These are phyloP conservation scores for Chlorophyllum brunneum DNA, from an alignment of 768 basidiomycete genomes.

Conservation along the genomic window DNA sequence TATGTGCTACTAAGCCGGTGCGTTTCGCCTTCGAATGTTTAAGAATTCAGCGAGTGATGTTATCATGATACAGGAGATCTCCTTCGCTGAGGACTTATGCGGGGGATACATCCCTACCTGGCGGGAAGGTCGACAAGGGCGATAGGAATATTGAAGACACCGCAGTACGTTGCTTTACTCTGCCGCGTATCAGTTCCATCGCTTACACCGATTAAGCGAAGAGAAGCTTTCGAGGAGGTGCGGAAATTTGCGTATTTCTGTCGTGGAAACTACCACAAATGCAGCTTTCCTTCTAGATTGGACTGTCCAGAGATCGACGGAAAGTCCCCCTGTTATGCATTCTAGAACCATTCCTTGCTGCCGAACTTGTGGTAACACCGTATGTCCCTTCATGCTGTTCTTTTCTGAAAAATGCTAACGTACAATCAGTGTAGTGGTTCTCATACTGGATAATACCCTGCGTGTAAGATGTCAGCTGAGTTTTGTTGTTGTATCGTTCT, in stretches of 20 bases:
- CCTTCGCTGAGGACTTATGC: constrained; percentile 72
- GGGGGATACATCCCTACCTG: constrained; percentile 86
- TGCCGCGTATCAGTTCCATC: background rate
- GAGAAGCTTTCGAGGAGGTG: constrained; percentile 92
- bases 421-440: constrained; percentile 67
- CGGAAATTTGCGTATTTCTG: background rate
- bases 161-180: constrained; percentile 52
- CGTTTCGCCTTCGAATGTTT: constrained; percentile 24
- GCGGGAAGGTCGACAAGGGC: constrained; percentile 71
- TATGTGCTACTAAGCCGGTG: constrained; percentile 84
- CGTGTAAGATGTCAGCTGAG: constrained; percentile 39
- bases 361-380: constrained; percentile 79
- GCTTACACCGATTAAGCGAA: constrained; percentile 42
- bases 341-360: constrained; percentile 75
- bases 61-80: constrained; percentile 54
- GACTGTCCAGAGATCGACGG: constrained; percentile 66
- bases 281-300: constrained; percentile 50
- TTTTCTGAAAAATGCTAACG: background rate
- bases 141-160: constrained; percentile 75
- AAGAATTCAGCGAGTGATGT: background rate
- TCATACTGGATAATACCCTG: constrained; percentile 76
- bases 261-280: background rate
- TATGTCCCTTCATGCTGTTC: constrained; percentile 34
- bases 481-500: background rate
- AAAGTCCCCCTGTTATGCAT: constrained; percentile 76